Conservation (phyloP, 768 basidiomycete species). For the Russula compacta region DNA sequence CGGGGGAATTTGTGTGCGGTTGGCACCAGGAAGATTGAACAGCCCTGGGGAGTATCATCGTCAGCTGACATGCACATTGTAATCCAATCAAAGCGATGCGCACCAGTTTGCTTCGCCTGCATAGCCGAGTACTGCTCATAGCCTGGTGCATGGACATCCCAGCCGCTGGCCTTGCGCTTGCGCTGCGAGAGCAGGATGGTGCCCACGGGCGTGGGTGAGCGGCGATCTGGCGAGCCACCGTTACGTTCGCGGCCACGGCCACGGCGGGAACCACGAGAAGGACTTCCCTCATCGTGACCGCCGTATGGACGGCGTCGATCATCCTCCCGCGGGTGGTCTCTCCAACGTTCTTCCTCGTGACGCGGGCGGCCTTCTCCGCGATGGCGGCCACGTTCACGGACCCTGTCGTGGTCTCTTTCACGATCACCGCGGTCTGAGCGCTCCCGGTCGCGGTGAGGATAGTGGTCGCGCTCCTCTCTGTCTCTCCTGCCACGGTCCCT, state of each 20-base stretch:
- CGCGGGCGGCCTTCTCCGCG: conserved; percentile 22
- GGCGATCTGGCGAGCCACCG: conserved; percentile 63
- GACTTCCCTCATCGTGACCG: conserved; percentile 29
- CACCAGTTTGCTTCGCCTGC: conserved; percentile 98
- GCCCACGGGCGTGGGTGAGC: conserved; percentile 88
- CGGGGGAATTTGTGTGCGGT: conserved; percentile 78
- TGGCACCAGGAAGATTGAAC: conserved; percentile 94
- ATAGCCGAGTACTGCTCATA: conserved; percentile 92
- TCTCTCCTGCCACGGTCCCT: conserved; percentile 23
- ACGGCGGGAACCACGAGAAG: conserved; percentile 31
- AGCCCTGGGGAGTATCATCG: conserved; percentile 44
- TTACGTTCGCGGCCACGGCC: conserved; percentile 44
- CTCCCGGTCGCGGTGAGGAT: conserved; percentile 21
- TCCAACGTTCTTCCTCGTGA: conserved; percentile 34
- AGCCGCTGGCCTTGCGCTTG: conserved; percentile 82
- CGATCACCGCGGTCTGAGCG: conserved; percentile 30
- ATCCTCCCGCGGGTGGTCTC: conserved; percentile 30
- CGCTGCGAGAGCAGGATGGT: conserved; percentile 75
- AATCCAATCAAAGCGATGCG: conserved; percentile 3
- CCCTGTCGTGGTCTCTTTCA: conserved; percentile 33
- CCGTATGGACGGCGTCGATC: conserved; percentile 25
- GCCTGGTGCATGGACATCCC: conserved; percentile 94
- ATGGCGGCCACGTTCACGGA: conserved; percentile 42
- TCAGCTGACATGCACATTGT: not conserved
- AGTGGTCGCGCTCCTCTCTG: conserved; percentile 22